phyloP scores from a whole-genome alignment of 163 green algal species.

The Scenedesmus sp. region DNA sequence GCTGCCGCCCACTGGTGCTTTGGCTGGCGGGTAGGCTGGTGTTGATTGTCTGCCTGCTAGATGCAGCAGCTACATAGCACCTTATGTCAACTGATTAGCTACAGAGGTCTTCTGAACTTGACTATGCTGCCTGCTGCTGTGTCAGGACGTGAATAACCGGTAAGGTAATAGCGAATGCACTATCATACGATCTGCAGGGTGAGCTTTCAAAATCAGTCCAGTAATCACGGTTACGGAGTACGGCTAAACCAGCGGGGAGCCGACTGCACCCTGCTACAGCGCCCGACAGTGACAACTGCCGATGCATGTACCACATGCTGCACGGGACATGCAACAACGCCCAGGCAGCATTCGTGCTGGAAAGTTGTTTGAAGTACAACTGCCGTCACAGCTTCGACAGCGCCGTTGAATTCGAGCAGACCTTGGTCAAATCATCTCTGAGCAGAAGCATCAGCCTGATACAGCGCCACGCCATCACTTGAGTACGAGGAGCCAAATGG shows the following conservation, averaged over 20 bases:
- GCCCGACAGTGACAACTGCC: not conserved
- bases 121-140: not conserved
- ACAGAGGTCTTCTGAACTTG: not conserved
- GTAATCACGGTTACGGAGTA: too few relatives aligned
- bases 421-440: not conserved
- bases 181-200: not conserved
- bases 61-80: not conserved
- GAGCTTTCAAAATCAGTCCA: too few relatives aligned
- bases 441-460: not conserved
- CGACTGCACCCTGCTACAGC: conserved; percentile 12
- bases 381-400: not conserved
- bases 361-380: not conserved
- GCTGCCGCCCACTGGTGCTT: not conserved
- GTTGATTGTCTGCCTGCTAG: not conserved
- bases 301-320: not conserved
- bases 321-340: too few relatives aligned
- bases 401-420: not conserved
- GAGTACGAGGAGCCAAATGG: not conserved
- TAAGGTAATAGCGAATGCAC: not conserved
- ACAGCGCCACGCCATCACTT: not conserved
- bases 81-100: not conserved
- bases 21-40: too few relatives aligned
- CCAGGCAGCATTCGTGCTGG: not conserved
- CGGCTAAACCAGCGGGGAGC: not conserved
- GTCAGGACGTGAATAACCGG: not conserved